phyloP scores from a whole-genome alignment of 2,329 filamentous ascomycete genomes.

The Claviceps humidiphila region DNA sequence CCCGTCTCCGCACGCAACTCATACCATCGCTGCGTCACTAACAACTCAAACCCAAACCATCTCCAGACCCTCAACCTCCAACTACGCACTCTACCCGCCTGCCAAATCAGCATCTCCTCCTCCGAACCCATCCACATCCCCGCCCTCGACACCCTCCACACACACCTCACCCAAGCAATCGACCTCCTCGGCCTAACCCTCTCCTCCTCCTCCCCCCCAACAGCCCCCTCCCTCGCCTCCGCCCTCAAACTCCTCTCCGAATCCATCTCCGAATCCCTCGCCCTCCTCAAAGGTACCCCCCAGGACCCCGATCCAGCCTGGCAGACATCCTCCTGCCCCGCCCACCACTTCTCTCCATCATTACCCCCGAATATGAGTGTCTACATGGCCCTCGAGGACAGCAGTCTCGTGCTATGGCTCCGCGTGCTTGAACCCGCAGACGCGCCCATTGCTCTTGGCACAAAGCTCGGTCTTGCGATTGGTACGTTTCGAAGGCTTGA shows the following conservation, averaged over 20 bases:
- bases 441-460: conserved; percentile 47
- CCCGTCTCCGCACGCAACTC: too few species aligned
- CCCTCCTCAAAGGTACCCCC: conserved; percentile 41
- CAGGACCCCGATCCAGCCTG: conserved; percentile 28
- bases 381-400: conserved; percentile 56
- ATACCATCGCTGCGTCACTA: too few species aligned
- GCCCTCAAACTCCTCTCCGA: conserved; percentile 44
- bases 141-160: conserved; percentile 58
- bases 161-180: conserved; percentile 69
- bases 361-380: conserved; percentile 57
- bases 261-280: conserved; percentile 38
- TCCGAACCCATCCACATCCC: conserved; percentile 45
- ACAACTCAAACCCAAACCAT: too few species aligned
- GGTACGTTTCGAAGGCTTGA: conserved; percentile 49
- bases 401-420: conserved; percentile 54
- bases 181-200: conserved; percentile 64
- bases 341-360: conserved; percentile 29
- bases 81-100: conserved; percentile 50
- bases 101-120: conserved; percentile 35
- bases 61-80: conserved; percentile 61
- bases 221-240: conserved; percentile 39
- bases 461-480: conserved; percentile 57
- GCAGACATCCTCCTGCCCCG: conserved; percentile 29
- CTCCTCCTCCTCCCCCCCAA: conserved; percentile 46
- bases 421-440: conserved; percentile 56